phyloP scores from a whole-genome alignment of 371 early-diverging fungal genomes.

The Saksenaea vasiformis region DNA sequence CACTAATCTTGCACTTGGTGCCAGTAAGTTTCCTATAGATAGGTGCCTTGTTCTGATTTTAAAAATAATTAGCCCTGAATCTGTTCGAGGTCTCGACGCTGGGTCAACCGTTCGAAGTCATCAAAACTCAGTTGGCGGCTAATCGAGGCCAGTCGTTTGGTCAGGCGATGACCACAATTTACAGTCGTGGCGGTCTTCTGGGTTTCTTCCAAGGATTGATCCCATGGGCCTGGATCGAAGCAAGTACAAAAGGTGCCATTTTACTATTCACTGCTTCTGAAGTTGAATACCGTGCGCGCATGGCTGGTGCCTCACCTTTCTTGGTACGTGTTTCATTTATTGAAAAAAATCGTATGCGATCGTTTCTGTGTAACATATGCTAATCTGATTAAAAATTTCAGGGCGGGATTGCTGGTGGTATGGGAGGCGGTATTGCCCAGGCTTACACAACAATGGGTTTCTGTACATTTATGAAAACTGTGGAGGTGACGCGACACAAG shows the following conservation, averaged over 20 bases:
- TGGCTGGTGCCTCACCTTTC: conserved; percentile 59
- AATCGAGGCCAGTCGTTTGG: conserved; percentile 76
- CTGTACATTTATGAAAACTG: conserved; percentile 99
- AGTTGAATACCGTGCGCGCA: conserved; percentile 77
- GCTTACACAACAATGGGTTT: conserved; percentile 98
- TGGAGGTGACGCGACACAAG: conserved; percentile 97
- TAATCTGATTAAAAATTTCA: conserved; percentile 18
- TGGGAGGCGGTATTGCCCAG: conserved; percentile 89
- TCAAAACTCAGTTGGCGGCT: conserved; percentile 89
- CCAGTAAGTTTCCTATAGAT: conserved; percentile 39
- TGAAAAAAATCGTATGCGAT: conserved; percentile 4
- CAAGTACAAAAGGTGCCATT: conserved; percentile 89
- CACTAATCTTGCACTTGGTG: conserved; percentile 65
- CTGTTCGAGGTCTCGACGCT: conserved; percentile 87
- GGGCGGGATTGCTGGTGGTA: conserved; percentile 91
- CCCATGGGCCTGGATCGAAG: conserved; percentile 94
- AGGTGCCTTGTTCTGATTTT: not conserved
- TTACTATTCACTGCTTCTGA: conserved; percentile 93
- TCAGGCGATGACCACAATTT: conserved; percentile 65
- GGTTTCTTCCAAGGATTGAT: conserved; percentile 85
- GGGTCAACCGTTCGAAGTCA: conserved; percentile 91
- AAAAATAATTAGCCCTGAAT: conserved; percentile 52
- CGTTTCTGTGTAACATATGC: not conserved
- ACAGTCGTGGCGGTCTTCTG: conserved; percentile 75
- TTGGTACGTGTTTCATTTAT: conserved; percentile 33